Conservation (phyloP, 129 eudicot species). For the Arctium lappa region DNA sequence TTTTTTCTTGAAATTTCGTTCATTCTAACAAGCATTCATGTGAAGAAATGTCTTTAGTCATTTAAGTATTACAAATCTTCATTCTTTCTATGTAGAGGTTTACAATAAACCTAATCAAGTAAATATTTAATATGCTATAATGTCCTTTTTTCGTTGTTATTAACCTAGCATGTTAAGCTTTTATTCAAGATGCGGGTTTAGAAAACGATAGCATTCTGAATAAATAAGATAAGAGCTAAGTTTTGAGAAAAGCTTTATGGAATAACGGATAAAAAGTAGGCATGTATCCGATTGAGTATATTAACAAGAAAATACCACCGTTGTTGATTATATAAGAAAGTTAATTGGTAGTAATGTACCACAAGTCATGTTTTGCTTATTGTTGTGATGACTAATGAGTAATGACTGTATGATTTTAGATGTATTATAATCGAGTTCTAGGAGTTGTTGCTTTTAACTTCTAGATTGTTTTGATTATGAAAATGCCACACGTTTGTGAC, state of each 20-base stretch:
- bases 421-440: not conserved
- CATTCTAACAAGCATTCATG: slow-evolving; percentile 7
- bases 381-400: not conserved
- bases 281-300: no score
- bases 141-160: not conserved
- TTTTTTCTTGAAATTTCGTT: not conserved
- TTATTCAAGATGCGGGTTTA: no score
- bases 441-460: not conserved
- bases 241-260: not conserved
- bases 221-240: not conserved
- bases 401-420: not conserved
- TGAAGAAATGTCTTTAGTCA: not conserved
- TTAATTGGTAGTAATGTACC: no score
- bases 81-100: not conserved
- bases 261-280: no score
- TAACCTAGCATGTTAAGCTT: no score
- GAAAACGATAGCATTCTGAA: no score
- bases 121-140: not conserved
- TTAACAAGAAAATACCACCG: no score
- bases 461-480: not conserved
- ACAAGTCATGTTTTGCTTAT: no score
- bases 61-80: not conserved
- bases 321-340: no score
- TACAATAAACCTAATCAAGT: slow-evolving; percentile 1
- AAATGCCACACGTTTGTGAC: not conserved